phyloP scores from a whole-genome alignment of 495 filamentous ascomycete genomes.

The Letharia columbiana region DNA sequence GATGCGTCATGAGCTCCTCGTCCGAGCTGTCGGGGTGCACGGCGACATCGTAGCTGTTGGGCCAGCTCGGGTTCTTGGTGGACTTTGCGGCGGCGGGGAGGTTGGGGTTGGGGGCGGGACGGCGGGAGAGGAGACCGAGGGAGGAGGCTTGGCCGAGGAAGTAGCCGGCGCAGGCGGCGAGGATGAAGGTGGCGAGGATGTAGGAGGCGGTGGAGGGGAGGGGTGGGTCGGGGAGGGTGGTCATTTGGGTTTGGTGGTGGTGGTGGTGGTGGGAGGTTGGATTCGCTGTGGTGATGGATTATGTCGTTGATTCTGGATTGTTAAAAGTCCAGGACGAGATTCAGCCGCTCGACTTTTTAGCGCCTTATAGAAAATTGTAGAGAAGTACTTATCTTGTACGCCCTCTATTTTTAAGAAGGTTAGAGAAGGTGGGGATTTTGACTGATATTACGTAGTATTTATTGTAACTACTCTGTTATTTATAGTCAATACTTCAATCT shows the following conservation, averaged over 20 bases:
- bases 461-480: too few relatives aligned
- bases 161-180: constrained; percentile 60
- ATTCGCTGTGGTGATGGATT: too few relatives aligned
- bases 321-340: too few relatives aligned
- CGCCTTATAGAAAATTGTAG: too few relatives aligned
- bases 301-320: too few relatives aligned
- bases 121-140: constrained; percentile 35
- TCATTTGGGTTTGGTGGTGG: background rate
- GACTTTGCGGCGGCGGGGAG: constrained; percentile 34
- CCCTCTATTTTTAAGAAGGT: too few relatives aligned
- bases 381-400: too few relatives aligned
- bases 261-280: background rate
- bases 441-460: too few relatives aligned
- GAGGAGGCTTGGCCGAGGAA: constrained; percentile 48
- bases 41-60: constrained; percentile 45
- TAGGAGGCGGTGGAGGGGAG: constrained; percentile 42
- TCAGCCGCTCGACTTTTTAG: too few relatives aligned
- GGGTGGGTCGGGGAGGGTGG: constrained; percentile 29
- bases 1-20: constrained; percentile 29
- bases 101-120: constrained; percentile 26
- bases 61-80: constrained; percentile 31
- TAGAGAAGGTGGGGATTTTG: too few relatives aligned
- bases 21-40: constrained; percentile 41
- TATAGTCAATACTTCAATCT: too few relatives aligned
- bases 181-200: constrained; percentile 54